Evolutionary conservation across 2,329 filamentous ascomycete species (phyloP), one percentile per base, ranked within the genome.

Genomic region (Gaeumannomyces sp.): DNA sequence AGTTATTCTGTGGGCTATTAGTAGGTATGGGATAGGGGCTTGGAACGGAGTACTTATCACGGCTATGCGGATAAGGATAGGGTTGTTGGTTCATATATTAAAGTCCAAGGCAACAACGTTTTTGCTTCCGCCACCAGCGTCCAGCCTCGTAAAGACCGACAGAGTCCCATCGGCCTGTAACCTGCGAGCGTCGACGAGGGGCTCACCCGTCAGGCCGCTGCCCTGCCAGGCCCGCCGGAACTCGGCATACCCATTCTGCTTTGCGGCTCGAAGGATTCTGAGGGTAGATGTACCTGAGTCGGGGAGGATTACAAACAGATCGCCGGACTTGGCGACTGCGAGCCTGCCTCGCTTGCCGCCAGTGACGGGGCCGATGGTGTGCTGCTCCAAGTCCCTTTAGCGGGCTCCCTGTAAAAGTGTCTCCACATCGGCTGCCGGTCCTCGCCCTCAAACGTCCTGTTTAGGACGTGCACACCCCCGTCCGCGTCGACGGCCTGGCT

Each of bases 381-480:
- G 71, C 45, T 73, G 72, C 6, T 70, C 77, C 77, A 79, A 0
- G 29, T 63, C 3, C 73, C 77, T 77, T 56, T 10, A 1, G 31
- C 25, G 35, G 31, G 62, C 8, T 59, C 31, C 16, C 62, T 60
- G 27, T 64, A 64, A 10, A 64, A 64, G 13, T 64, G 62, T 8
- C 57, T n/a, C 62, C 62, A 64, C 14, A 50, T 50, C 27, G 33
- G 56, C 29, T 25, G 25, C 1, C 62, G 19, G 25, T 22, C 16
- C 25, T 35, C 62, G 27, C 25, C 53, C 4, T 27, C 72, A 22
- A 72, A 33, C 0, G 72, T 76, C 4, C 81, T 74, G 67, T 83
- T 83, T 35, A 83, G 68, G 1, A 81, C 77, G 63, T 83, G 81
- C 64, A 83, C 79, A 1, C 79, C 76, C 0, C 80, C 81, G 76